A percentile compares a stretch with the other conserved stretches of the same genome.
Evolutionary conservation across 495 filamentous ascomycete genomes (phyloP).

Genomic region (Aspergillus funiculosus): DNA sequence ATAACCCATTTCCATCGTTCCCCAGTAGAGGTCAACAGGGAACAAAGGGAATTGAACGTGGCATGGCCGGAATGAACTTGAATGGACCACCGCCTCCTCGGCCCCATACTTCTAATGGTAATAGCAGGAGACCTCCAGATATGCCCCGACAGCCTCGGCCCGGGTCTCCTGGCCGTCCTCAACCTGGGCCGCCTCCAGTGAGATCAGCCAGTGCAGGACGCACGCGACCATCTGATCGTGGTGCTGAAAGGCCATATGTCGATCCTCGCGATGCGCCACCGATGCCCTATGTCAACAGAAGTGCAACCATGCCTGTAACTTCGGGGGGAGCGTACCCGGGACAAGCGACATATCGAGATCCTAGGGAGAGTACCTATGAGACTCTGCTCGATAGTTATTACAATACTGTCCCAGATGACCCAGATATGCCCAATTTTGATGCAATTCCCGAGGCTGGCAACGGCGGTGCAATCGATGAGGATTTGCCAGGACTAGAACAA

Average conservation of each 20-base stretch:
- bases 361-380: conserved; percentile 15
- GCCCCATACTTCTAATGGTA: conserved; percentile 36
- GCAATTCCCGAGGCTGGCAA: conserved; percentile 43
- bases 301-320: conserved; percentile 36
- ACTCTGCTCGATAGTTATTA: conserved; percentile 41
- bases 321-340: conserved; percentile 25
- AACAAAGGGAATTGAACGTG: conserved; percentile 38
- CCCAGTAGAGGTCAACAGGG: conserved; percentile 32
- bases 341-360: conserved; percentile 32
- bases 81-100: conserved; percentile 34
- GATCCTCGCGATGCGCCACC: conserved; percentile 28
- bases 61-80: conserved; percentile 55
- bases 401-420: conserved; percentile 31
- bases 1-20: conserved; percentile 65
- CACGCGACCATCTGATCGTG: conserved; percentile 16
- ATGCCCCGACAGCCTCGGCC: conserved; percentile 28
- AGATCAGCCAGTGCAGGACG: conserved; percentile 28
- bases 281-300: conserved; percentile 29
- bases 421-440: conserved; percentile 73
- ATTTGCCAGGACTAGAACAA: conserved; percentile 43
- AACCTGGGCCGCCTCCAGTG: conserved; percentile 23
- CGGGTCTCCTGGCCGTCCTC: conserved; percentile 20
- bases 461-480: conserved; percentile 44
- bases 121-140: conserved; percentile 20
- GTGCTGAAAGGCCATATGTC: conserved; percentile 26